Conservation (phyloP, 768 basidiomycete species). For the Calocybe cyanea region DNA sequence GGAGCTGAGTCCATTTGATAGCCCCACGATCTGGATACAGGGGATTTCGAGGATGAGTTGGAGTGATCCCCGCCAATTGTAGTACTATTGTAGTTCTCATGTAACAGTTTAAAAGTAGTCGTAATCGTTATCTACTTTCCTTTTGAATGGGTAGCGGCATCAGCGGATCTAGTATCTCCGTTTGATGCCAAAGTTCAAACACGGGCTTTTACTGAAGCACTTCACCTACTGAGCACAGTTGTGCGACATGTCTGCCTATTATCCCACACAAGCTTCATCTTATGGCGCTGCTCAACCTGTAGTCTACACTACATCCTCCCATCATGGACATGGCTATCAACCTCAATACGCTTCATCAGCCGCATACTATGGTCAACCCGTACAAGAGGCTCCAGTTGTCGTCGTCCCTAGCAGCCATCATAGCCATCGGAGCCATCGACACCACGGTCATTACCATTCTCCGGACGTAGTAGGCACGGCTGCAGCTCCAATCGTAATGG, state of each 20-base stretch:
- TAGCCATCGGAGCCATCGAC: conserved; percentile 20
- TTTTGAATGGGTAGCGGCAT: background rate
- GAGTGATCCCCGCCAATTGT: conserved; percentile 6
- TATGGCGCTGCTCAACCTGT: conserved; percentile 25
- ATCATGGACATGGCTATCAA: conserved; percentile 18
- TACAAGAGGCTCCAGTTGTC: conserved; percentile 6
- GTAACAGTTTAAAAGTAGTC: background rate
- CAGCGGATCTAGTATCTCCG: background rate
- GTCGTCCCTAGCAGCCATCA: conserved; percentile 19
- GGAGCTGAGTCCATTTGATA: conserved; percentile 28
- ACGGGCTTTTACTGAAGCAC: background rate
- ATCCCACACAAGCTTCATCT: conserved; percentile 33
- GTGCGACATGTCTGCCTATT: conserved; percentile 29
- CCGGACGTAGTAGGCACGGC: conserved; percentile 20
- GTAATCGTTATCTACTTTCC: background rate
- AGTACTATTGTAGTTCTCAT: no score
- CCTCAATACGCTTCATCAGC: conserved; percentile 11
- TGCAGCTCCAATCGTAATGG: conserved; percentile 25
- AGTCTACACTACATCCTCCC: conserved; percentile 27
- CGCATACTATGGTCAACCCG: conserved; percentile 12
- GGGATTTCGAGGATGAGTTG: conserved; percentile 68
- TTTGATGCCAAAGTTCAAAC: background rate
- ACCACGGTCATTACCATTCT: conserved; percentile 22
- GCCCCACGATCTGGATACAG: conserved; percentile 92
- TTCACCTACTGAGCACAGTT: background rate